Conservation (phyloP, 306 rosid species). For the Hippophae rhamnoides region DNA sequence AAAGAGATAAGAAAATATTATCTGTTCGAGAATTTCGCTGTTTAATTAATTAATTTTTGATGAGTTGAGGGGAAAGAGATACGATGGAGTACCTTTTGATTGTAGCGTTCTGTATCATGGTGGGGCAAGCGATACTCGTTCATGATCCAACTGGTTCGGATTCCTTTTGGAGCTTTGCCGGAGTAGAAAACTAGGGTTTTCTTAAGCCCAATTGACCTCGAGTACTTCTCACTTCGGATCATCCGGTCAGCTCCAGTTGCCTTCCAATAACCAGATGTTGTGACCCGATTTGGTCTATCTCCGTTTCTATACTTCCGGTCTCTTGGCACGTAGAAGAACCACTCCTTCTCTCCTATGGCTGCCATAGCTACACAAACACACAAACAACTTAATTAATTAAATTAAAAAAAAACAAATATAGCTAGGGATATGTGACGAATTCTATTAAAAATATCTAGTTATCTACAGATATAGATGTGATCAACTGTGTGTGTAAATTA, state of each 20-base stretch:
- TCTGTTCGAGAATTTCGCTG: too few relatives aligned
- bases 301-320: constrained; percentile 91
- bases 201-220: constrained; percentile 80
- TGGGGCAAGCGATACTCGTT: constrained; percentile 96
- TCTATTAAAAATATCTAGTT: too few relatives aligned
- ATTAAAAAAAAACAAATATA: background rate
- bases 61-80: too few relatives aligned
- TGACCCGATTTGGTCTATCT: constrained; percentile 82
- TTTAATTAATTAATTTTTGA: too few relatives aligned
- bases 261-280: constrained; percentile 97
- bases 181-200: constrained; percentile 99
- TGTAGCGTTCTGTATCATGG: constrained; percentile 74
- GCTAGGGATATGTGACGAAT: background rate
- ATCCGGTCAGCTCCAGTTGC: constrained; percentile 96
- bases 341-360: constrained; percentile 95
- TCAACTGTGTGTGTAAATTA: background rate
- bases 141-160: constrained; percentile 97
- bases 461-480: background rate
- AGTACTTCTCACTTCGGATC: constrained; percentile 58
- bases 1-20: too few relatives aligned
- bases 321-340: constrained; percentile 95
- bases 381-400: background rate
- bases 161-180: constrained; percentile 95
- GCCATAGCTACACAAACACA: constrained; percentile 56
- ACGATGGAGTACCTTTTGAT: constrained; percentile 56